Evolutionary conservation across 225 moss, liverwort and hornwort species (phyloP).

Genomic region (Antitrichia curtipendula): DNA sequence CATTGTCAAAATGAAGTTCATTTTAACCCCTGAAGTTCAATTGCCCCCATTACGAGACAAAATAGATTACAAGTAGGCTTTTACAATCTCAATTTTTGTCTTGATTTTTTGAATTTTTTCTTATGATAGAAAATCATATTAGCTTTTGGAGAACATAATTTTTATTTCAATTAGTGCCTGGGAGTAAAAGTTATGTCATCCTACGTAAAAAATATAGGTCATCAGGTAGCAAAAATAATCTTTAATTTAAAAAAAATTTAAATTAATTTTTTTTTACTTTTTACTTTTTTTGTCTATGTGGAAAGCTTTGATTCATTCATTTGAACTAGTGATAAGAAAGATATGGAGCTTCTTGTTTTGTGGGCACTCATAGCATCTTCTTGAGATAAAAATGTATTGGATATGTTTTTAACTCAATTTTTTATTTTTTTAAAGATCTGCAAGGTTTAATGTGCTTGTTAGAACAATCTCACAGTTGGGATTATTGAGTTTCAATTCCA

Average conservation of each 20-base stretch:
- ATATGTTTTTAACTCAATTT: not conserved
- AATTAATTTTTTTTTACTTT: too few species aligned
- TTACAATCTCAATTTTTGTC: fast-evolving
- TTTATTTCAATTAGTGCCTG: not conserved
- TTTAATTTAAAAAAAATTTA: too few species aligned
- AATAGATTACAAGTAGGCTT: not conserved
- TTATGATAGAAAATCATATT: not conserved
- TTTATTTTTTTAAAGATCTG: too few species aligned
- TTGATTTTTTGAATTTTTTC: too few species aligned
- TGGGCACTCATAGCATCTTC: not conserved
- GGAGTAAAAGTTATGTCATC: not conserved
- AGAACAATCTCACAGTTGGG: too few species aligned
- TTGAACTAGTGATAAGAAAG: not conserved
- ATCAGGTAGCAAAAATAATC: not conserved
- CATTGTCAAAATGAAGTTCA: not conserved
- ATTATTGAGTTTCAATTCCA: not conserved
- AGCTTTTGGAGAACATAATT: not conserved
- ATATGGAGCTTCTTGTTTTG: not conserved
- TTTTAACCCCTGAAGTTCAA: not conserved
- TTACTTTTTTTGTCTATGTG: not conserved
- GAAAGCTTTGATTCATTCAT: not conserved
- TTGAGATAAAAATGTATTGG: not conserved
- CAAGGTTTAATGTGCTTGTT: not conserved
- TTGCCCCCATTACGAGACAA: not conserved
- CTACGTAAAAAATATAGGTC: not conserved